A percentile compares a stretch with the other conserved stretches of the same genome.
These are phyloP conservation scores for Fraxinus cuspidata DNA, from an alignment of 257 asterid species.

Conservation along the genomic window DNA sequence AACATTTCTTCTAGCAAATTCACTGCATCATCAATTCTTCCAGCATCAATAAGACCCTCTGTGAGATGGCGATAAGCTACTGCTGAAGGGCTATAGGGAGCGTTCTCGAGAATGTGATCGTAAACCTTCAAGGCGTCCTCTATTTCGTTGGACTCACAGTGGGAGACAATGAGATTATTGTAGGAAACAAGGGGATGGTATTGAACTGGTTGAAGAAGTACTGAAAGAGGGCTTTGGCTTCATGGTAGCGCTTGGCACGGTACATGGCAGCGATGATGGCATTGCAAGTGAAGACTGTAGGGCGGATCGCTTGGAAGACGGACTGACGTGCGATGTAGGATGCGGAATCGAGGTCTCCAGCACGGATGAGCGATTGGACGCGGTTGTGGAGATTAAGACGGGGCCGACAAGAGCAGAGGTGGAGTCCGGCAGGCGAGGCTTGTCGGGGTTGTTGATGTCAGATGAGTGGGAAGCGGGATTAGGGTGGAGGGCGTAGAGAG, in stretches of 20 bases:
- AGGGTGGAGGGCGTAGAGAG: constrained; percentile 69
- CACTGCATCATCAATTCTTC: constrained; percentile 61
- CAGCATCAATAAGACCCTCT: constrained; percentile 64
- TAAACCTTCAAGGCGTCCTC: constrained; percentile 67
- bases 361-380: constrained; percentile 90
- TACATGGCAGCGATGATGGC: constrained; percentile 90
- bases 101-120: constrained; percentile 51
- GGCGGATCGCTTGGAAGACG: constrained; percentile 65
- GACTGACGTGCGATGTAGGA: constrained; percentile 75
- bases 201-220: constrained; percentile 73
- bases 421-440: constrained; percentile 73
- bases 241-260: constrained; percentile 59
- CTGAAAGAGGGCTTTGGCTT: constrained; percentile 69
- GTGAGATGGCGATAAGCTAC: constrained; percentile 79
- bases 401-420: constrained; percentile 74
- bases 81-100: constrained; percentile 74
- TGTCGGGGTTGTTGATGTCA: constrained; percentile 30
- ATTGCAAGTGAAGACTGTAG: constrained; percentile 92
- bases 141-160: constrained; percentile 70
- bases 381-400: constrained; percentile 92
- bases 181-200: constrained; percentile 72
- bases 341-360: constrained; percentile 78
- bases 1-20: constrained; percentile 74
- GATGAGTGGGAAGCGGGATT: constrained; percentile 41
- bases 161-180: constrained; percentile 62